phyloP scores from a whole-genome alignment of 305 asterid species.

The Solanum aculeatissimum region DNA sequence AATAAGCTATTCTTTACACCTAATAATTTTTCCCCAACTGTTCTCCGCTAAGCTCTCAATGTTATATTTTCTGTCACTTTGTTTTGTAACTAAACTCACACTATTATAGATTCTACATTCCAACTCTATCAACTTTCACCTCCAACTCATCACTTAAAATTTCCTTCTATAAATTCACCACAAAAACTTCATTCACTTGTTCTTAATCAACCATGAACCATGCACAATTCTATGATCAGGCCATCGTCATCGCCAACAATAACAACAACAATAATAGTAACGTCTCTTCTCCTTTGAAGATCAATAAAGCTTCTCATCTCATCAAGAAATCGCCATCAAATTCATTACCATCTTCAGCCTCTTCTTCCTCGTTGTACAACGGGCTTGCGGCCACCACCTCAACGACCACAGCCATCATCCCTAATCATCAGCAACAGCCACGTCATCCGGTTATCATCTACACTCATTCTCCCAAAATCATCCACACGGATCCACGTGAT shows the following conservation, averaged over 20 bases:
- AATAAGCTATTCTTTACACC: background rate
- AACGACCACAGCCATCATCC: background rate
- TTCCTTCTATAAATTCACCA: background rate
- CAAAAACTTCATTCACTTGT: background rate
- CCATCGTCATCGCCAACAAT: background rate
- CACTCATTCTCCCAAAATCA: slow-evolving; percentile 12
- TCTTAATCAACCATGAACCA: background rate
- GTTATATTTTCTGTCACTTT: background rate
- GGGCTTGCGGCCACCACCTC: background rate
- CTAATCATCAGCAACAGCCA: slow-evolving; percentile 3
- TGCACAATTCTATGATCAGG: background rate
- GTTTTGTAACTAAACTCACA: background rate
- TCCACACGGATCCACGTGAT: slow-evolving; percentile 10
- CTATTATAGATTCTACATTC: background rate
- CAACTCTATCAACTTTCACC: background rate
- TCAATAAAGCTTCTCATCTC: slow-evolving; percentile 15
- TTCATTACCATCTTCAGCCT: background rate
- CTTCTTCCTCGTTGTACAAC: slow-evolving; percentile 7
- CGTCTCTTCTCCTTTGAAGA: slow-evolving; percentile 4
- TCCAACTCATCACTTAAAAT: background rate
- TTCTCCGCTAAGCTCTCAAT: background rate
- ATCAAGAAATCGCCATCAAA: slow-evolving; percentile 17
- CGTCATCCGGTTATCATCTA: slow-evolving; percentile 11
- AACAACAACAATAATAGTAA: background rate
- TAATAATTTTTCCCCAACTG: background rate